phyloP scores from a whole-genome alignment of 2,329 filamentous ascomycete species.

The Colletotrichum endophyticum region DNA sequence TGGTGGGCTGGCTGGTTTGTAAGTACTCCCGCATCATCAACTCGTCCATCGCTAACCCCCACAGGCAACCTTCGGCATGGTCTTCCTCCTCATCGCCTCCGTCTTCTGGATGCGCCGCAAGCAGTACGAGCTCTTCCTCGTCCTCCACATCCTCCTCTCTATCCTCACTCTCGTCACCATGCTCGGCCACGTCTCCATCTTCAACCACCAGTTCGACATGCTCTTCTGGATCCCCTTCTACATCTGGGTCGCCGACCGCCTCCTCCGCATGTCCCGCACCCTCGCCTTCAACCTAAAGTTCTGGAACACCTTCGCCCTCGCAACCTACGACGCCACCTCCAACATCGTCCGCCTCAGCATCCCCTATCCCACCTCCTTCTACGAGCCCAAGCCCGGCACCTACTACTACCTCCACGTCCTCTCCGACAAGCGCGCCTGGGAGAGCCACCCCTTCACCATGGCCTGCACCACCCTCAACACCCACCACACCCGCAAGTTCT shows the following conservation, averaged over 20 bases:
- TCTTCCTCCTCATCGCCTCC: conserved; percentile 49
- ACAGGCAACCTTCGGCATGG: conserved; percentile 50
- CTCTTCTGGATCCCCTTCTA: conserved; percentile 54
- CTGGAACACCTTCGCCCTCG: conserved; percentile 38
- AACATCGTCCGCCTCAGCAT: conserved; percentile 48
- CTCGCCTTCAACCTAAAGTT: conserved; percentile 42
- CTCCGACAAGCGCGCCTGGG: conserved; percentile 45
- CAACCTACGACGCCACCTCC: conserved; percentile 38
- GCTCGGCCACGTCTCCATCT: conserved; percentile 60
- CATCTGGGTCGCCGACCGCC: conserved; percentile 56
- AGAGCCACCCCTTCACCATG: conserved; percentile 56
- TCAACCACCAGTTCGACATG: conserved; percentile 50
- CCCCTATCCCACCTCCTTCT: conserved; percentile 36
- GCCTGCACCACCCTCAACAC: conserved; percentile 28
- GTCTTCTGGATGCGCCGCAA: conserved; percentile 55
- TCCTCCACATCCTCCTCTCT: conserved; percentile 57
- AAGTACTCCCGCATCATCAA: conserved; percentile 11
- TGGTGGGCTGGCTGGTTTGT: conserved; percentile 56
- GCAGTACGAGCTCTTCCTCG: conserved; percentile 57
- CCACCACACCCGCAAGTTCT: conserved; percentile 18
- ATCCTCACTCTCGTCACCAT: conserved; percentile 54
- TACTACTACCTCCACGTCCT: conserved; percentile 52
- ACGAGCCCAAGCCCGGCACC: conserved; percentile 42
- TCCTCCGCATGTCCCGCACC: conserved; percentile 48
- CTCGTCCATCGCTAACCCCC: not conserved